These are phyloP conservation scores for Speleostelium caveatum DNA, from an alignment of 78 protist genomes.

Conservation along the genomic window DNA sequence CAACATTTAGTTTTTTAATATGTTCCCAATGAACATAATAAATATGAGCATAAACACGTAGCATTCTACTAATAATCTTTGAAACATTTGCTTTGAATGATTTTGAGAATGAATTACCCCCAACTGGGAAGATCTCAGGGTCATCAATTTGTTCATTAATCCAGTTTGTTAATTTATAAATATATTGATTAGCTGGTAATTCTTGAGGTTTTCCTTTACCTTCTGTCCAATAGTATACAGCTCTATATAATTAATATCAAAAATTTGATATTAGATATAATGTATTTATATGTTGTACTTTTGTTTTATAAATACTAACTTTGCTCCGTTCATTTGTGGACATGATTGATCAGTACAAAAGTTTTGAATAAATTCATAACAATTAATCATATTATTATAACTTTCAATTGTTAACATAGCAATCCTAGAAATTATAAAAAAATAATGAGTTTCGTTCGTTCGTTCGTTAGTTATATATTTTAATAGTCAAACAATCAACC, in stretches of 20 bases:
- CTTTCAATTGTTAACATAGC: slow-evolving; percentile 51
- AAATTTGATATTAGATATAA: not conserved
- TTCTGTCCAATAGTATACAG: slow-evolving; percentile 61
- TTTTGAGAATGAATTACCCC: slow-evolving; percentile 22
- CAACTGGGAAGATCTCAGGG: slow-evolving; percentile 73
- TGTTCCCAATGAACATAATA: slow-evolving; percentile 62
- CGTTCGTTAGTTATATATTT: no score
- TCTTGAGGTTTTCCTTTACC: slow-evolving; percentile 76
- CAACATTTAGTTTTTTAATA: slow-evolving; percentile 13
- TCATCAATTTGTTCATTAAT: slow-evolving; percentile 70
- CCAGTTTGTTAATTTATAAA: slow-evolving; percentile 68
- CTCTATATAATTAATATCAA: not conserved
- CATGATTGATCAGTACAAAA: slow-evolving; percentile 61
- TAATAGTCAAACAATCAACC: no score
- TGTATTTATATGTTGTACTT: not conserved
- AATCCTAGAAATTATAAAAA: slow-evolving; percentile 13
- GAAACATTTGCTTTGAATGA: slow-evolving; percentile 19
- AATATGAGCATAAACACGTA: slow-evolving; percentile 72
- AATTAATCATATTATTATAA: slow-evolving; percentile 41
- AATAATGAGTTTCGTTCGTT: no score
- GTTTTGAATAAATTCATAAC: slow-evolving; percentile 46
- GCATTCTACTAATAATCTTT: slow-evolving; percentile 65
- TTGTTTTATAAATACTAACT: slow-evolving; percentile 9
- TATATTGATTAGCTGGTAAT: slow-evolving; percentile 55
- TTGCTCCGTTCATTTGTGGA: slow-evolving; percentile 60